Percentiles rank a stretch among this genome's conserved stretches.
These are phyloP conservation scores for Pyrus communis DNA, from an alignment of 306 rosid genomes.

Conservation along the genomic window DNA sequence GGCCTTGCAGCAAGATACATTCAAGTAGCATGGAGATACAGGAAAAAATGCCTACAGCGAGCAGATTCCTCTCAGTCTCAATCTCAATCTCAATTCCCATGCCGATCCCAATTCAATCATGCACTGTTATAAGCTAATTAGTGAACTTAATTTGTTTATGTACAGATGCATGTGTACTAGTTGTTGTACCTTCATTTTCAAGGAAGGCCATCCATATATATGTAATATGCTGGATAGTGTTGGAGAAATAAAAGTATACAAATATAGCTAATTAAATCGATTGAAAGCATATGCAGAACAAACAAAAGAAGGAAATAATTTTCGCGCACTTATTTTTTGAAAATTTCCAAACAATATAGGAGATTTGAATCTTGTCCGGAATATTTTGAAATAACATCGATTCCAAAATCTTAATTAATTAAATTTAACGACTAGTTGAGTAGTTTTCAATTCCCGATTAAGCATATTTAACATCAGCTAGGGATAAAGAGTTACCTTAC, in stretches of 20 bases:
- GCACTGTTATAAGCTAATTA: neutral
- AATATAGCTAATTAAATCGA: too few species aligned
- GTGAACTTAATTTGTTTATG: neutral
- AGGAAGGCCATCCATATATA: too few species aligned
- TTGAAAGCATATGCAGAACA: too few species aligned
- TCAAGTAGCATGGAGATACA: slow-evolving; percentile 78
- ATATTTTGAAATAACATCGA: too few species aligned
- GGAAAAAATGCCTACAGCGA: slow-evolving; percentile 44
- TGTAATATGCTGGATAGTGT: too few species aligned
- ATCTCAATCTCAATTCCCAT: neutral
- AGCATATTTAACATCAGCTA: slow-evolving; percentile 11
- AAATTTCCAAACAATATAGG: too few species aligned
- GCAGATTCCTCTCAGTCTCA: slow-evolving; percentile 22
- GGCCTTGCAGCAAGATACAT: slow-evolving; percentile 52
- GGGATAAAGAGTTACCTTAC: slow-evolving; percentile 6
- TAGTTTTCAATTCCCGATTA: neutral
- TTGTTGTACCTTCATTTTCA: too few species aligned
- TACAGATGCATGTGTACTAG: too few species aligned
- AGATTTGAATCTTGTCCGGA: too few species aligned
- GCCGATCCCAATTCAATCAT: neutral
- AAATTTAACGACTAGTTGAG: neutral
- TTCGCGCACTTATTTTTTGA: too few species aligned
- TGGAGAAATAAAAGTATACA: too few species aligned
- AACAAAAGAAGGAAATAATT: too few species aligned
- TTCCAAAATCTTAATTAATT: neutral